Percentiles rank a stretch among this genome's conserved stretches.
These are phyloP conservation scores for Plasmopara muralis DNA, from an alignment of 352 stramenopile species.

Conservation along the genomic window DNA sequence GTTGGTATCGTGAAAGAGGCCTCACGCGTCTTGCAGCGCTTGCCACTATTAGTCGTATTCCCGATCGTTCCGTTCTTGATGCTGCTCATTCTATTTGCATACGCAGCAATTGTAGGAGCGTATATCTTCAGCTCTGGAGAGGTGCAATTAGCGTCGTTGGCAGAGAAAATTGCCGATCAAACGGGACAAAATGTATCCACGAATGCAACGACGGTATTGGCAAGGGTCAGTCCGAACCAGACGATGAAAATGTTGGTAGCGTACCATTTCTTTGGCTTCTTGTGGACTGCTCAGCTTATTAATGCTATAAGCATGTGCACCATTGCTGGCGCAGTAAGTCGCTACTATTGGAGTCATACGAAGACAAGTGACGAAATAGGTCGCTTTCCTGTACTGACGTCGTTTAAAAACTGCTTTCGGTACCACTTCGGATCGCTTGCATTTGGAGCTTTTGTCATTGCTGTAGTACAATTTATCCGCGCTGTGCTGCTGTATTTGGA, in stretches of 20 bases:
- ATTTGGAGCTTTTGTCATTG: conserved; percentile 95
- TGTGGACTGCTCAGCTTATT: conserved; percentile 96
- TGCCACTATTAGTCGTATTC: conserved; percentile 66
- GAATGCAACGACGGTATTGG: conserved; percentile 22
- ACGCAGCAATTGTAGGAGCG: conserved; percentile 47
- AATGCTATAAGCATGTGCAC: conserved; percentile 93
- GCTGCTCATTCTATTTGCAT: conserved; percentile 59
- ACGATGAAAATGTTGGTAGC: conserved; percentile 64
- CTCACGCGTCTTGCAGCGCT: conserved; percentile 45
- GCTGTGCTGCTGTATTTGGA: conserved; percentile 89
- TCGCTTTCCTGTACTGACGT: conserved; percentile 47
- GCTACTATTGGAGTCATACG: conserved; percentile 91
- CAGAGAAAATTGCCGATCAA: conserved; percentile 9
- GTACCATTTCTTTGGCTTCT: conserved; percentile 91
- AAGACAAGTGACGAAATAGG: conserved; percentile 62
- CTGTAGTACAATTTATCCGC: conserved; percentile 93
- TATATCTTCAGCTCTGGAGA: conserved; percentile 64
- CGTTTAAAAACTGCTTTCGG: conserved; percentile 73
- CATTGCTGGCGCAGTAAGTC: conserved; percentile 86
- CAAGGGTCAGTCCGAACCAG: conserved; percentile 40
- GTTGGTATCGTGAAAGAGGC: conserved; percentile 76
- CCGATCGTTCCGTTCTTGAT: conserved; percentile 56
- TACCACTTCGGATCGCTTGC: conserved; percentile 95
- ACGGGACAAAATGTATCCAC: conserved; percentile 10
- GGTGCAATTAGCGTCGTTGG: conserved; percentile 35